Conservation (phyloP, 139 green algal genomes). For the Chlorella sp. region DNA sequence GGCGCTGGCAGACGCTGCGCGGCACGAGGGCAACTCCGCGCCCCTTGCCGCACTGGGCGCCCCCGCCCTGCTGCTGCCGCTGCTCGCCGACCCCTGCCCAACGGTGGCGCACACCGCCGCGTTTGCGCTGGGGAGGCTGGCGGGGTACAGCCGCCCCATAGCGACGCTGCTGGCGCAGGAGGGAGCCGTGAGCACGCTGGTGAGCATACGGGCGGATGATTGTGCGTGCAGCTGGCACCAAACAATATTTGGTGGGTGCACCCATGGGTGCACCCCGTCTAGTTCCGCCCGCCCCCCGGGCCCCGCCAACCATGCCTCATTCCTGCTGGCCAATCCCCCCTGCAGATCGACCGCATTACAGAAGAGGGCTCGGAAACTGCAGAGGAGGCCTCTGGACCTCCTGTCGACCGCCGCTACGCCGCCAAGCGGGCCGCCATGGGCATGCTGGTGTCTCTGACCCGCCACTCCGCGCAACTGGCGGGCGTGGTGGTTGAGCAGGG, state of each 20-base stretch:
- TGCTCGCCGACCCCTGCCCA: not conserved
- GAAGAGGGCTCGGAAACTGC: not conserved
- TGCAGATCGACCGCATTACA: not conserved
- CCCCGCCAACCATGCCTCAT: not conserved
- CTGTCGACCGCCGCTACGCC: not conserved
- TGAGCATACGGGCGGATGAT: not conserved
- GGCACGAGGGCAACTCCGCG: conserved; percentile 18
- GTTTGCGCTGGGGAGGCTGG: conserved; percentile 27
- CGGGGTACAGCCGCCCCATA: not conserved
- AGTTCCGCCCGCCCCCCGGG: no score
- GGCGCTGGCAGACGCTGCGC: not conserved
- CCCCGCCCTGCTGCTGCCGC: conserved; percentile 13
- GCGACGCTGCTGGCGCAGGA: not conserved
- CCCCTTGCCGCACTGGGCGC: not conserved
- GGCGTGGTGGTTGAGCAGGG: not conserved
- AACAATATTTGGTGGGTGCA: not conserved
- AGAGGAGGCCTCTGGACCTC: not conserved
- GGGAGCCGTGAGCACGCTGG: not conserved
- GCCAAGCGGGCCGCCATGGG: not conserved
- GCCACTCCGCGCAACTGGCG: not conserved
- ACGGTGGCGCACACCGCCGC: conserved; percentile 6
- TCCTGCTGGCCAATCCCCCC: not conserved
- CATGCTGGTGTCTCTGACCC: conserved; percentile 1
- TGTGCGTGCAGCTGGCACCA: not conserved
- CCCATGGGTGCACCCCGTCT: no score